Base-by-base conservation (phyloP, 371 early-diverging fungal genomes). In the Mucor irregularis region DNA sequence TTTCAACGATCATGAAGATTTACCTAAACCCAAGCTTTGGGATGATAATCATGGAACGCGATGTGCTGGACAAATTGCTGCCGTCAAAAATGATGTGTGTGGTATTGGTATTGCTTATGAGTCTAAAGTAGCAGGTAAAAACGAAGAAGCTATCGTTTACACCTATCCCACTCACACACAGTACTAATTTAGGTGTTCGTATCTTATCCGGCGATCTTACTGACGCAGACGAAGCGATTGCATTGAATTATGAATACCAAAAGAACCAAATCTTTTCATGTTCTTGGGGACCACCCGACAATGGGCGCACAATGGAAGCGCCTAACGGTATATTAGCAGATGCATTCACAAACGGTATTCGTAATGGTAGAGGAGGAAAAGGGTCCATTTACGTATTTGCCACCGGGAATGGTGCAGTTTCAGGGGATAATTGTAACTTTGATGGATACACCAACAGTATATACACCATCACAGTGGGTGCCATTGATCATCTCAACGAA, bases 21-120 rank as follows among this genome's bases (percentile, higher is more conserved):
- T 89, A 19, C 98, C 98, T 1, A 87, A 65, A 50, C 98, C 98
- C 28, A 75, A 71, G 14, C 59, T 90, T 0, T 51, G 49, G 30
- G 90, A 94, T 51, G 99, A 98, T 68, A 80, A 81, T 33, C 99
- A 98, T 69, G 99, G 98, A 35, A 98, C 99, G 0, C 76, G 99
- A 26, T 97, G 98, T 73, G 99, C 99, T 7, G 99, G 98, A 8
- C 94, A 96, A 75, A 92, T 98, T 33, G 99, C 96, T 0, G 96
- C 97, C 11, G 81, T 78, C 9, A 75, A 78, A 35, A 98, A 98
- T 68, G 70, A 90, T 64, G 88, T 88, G 1, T 97, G 99, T 59
- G 98, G 98, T n/a, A 88, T 98, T 3, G 99, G 99, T 16, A 86
- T 97, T 38, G 98, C 98, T 0, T 95, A 86, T 67, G 79, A 89